Evolutionary conservation across 192 early-diverging fungal genomes (phyloP).

Genomic region (Powellomyces hirtus): DNA sequence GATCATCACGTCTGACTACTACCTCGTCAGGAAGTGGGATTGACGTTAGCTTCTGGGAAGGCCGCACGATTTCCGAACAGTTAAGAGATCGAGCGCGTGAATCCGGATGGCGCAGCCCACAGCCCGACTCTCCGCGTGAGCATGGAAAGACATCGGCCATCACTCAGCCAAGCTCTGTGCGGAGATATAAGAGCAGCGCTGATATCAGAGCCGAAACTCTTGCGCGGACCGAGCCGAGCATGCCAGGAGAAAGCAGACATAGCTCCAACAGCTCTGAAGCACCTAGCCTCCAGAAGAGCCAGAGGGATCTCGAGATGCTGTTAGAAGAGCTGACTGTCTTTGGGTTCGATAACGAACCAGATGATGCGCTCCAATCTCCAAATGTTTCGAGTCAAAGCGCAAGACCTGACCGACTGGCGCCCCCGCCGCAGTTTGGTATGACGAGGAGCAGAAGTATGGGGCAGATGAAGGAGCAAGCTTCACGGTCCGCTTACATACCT

Average conservation of each 20-base stretch:
- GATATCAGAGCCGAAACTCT: neutral
- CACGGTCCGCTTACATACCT: neutral
- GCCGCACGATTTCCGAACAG: neutral
- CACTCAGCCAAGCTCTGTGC: neutral
- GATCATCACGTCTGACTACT: neutral
- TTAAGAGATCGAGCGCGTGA: neutral
- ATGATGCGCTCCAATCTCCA: no score
- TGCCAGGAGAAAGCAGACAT: neutral
- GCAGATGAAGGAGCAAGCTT: neutral
- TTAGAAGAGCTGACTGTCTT: neutral
- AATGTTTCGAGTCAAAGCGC: neutral
- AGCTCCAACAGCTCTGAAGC: neutral
- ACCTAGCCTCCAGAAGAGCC: neutral
- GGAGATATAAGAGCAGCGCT: neutral
- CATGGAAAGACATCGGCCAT: neutral
- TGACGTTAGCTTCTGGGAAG: neutral
- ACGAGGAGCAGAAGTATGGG: neutral
- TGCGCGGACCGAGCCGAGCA: neutral
- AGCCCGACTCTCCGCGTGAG: neutral
- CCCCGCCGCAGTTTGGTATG: neutral
- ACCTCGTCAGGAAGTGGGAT: neutral
- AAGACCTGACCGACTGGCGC: no score
- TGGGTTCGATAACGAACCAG: neutral
- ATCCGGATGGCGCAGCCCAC: neutral
- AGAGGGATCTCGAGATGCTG: conserved; percentile 9